Conservation (phyloP, 1,139 yeast species). For the Zygosaccharomyces pseudobailii region DNA sequence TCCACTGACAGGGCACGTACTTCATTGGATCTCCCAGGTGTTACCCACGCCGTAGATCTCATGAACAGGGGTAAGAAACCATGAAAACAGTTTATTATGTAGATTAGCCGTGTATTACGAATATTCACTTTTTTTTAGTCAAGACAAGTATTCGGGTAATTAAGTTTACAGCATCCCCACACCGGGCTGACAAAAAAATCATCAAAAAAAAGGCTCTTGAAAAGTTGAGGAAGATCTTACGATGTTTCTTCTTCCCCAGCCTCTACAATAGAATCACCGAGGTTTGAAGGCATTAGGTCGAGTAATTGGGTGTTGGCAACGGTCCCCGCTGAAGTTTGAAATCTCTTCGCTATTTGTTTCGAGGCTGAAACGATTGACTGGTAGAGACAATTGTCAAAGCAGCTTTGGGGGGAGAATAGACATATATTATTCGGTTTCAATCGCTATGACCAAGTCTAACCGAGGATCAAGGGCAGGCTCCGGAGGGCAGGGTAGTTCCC, state of each 20-base stretch:
- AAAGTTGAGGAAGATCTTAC: background rate
- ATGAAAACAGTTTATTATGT: background rate
- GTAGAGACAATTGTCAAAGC: background rate
- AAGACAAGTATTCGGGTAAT: constrained; percentile 2
- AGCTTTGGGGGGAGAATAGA: background rate
- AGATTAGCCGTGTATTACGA: background rate
- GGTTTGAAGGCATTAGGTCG: background rate
- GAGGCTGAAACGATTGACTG: background rate
- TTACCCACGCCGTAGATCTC: constrained; percentile 35
- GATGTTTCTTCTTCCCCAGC: background rate
- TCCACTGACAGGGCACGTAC: constrained; percentile 38
- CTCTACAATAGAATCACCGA: background rate
- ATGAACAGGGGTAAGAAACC: constrained; percentile 25
- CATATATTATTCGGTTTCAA: background rate
- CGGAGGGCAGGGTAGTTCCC: constrained; percentile 2
- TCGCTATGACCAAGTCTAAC: constrained; percentile 9
- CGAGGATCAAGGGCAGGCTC: constrained; percentile 7
- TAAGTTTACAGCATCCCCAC: constrained; percentile 3
- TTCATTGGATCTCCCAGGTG: constrained; percentile 39
- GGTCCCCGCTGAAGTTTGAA: background rate
- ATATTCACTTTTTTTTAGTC: background rate
- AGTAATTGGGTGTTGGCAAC: background rate
- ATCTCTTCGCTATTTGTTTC: background rate
- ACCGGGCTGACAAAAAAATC: constrained; percentile 5
- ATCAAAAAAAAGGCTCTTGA: constrained; percentile 1